phyloP scores from a whole-genome alignment of 164 flowering plant genomes.

The Warburgia ugandensis region DNA sequence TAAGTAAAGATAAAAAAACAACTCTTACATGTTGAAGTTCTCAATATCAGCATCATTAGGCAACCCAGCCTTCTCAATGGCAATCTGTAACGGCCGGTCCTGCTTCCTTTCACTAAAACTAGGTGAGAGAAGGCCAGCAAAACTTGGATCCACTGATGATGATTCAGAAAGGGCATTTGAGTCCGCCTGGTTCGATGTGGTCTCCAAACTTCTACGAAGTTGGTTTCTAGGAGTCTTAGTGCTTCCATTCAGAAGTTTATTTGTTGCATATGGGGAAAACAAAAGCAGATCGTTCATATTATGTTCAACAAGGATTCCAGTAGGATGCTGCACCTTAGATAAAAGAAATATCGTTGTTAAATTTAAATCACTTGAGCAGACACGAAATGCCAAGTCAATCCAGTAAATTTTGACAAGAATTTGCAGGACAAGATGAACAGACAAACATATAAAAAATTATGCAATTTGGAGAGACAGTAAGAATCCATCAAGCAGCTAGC shows the following conservation, averaged over 20 bases:
- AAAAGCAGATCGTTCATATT: conserved; percentile 34
- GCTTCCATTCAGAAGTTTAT: conserved; percentile 16
- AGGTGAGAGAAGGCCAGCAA: conserved; percentile 31
- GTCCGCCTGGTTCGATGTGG: conserved; percentile 15
- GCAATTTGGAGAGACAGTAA: no score
- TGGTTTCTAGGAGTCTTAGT: conserved; percentile 31
- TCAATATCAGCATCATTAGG: conserved; percentile 27
- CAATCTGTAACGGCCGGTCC: conserved; percentile 24
- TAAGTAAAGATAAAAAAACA: not conserved
- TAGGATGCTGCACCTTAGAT: conserved; percentile 14
- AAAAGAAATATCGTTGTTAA: no score
- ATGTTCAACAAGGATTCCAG: conserved; percentile 51
- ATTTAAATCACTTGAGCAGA: no score
- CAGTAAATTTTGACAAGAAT: no score
- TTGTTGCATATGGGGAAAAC: conserved; percentile 47
- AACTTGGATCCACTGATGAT: conserved; percentile 24
- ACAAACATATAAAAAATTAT: no score
- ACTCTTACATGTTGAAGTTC: conserved; percentile 50
- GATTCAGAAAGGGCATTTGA: conserved; percentile 19
- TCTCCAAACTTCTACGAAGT: conserved; percentile 20
- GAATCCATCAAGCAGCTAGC: no score
- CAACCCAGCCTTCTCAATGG: conserved; percentile 25
- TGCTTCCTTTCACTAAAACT: conserved; percentile 24
- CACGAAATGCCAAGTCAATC: no score
- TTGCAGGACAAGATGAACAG: no score